Base-by-base conservation (phyloP, 805 yeast genomes). In the Kodamaea laetipori region DNA sequence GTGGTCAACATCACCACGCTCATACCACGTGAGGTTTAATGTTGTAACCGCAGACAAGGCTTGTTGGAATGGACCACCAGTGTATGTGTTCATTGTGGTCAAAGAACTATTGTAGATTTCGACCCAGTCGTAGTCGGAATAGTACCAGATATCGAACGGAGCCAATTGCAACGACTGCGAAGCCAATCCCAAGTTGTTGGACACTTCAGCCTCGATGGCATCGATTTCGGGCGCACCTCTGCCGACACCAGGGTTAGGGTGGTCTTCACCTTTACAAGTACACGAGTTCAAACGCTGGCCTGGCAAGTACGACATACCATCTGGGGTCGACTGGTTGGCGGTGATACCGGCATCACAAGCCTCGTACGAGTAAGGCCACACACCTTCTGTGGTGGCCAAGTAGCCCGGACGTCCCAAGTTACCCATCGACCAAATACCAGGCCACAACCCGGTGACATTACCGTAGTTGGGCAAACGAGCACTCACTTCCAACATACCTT, bases 141-240 rank as follows among this genome's bases (percentile, higher is more conserved):
- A 76, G 61, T 87, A 92, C 97, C 97, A 92, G 50, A 90, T 83
- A 65, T 92, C 98, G 60, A 81, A 81, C 7, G 98, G 98, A 12
- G 97, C 98, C 49, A 89, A 69, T 72, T 92, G 98, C 58, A 84
- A 66, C 3, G 97, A 89, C 66, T 92, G 99, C 3, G 97, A 88
- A 1, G 90, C 97, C 33, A 84, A 78, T 54, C 94, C 94, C 50
- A 72, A 43, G 1, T 84, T 72, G 34, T 50, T 31, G 49, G 80
- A 82, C 18, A 81, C 78, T 52, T 88, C 90, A 50, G 84, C 97
- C 77, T 92, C 98, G 41, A 92, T 62, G 35, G 83, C 81, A 79
- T 92, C 98, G 54, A 92, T 88, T 73, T 90, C 97, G 1, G 97
- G 97, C 0, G 96, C 95, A 41, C 97, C 97, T 64, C 98, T 81